Evolutionary conservation across 2,329 filamentous ascomycete species (phyloP).

Genomic region (Cercospora nicotianae): DNA sequence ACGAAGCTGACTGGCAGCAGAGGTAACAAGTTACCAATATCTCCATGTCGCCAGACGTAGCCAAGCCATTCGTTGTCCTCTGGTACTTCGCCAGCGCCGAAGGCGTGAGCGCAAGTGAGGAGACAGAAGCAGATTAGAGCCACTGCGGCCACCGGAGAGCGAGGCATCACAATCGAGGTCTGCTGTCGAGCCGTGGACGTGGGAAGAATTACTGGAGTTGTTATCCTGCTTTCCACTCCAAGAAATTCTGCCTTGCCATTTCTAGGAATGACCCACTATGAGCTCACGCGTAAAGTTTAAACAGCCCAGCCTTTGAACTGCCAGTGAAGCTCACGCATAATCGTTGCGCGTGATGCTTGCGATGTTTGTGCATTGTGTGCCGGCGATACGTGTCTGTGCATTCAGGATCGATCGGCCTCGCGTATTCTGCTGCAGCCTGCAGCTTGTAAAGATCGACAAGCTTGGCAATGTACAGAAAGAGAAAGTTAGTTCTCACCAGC

Average conservation of each 20-base stretch:
- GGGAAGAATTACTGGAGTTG: background rate
- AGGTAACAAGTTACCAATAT: background rate
- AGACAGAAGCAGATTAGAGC: background rate
- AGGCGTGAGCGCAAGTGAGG: background rate
- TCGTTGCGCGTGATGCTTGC: background rate
- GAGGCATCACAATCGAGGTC: background rate
- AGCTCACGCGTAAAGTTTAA: slow-evolving; percentile 4
- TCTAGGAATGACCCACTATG: background rate
- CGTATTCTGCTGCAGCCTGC: background rate
- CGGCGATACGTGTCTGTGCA: background rate
- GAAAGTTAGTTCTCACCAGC: background rate
- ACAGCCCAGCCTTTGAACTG: background rate
- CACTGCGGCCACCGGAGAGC: background rate
- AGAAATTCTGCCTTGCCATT: slow-evolving; percentile 1
- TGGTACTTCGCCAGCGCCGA: background rate
- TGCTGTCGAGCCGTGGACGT: background rate
- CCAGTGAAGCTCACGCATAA: background rate
- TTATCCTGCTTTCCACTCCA: background rate
- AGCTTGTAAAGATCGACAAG: background rate
- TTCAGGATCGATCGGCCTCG: background rate
- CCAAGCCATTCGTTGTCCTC: slow-evolving; percentile 6
- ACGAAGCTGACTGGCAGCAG: background rate
- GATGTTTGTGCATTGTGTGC: background rate
- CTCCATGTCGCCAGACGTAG: background rate
- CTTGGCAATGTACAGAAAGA: background rate